phyloP scores from a whole-genome alignment of 2,329 filamentous ascomycete species.

The Penicillium sp. region DNA sequence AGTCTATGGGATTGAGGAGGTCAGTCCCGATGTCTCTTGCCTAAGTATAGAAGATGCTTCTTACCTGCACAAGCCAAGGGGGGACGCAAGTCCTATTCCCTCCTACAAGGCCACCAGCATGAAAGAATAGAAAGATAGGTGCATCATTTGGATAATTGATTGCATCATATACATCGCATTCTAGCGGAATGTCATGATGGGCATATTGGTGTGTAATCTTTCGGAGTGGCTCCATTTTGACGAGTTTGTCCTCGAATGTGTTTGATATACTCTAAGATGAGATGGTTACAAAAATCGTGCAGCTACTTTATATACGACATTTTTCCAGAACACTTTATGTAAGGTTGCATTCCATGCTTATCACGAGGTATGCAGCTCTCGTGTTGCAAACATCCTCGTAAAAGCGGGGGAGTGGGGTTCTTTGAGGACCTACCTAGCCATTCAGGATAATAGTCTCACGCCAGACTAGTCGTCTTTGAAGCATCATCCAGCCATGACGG shows the following conservation, averaged over 20 bases:
- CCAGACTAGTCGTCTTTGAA: background rate
- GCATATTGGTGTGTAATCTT: background rate
- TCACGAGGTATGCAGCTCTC: background rate
- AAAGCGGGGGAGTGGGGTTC: conserved; percentile 8
- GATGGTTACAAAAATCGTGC: background rate
- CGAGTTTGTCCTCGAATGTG: background rate
- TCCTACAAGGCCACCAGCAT: background rate
- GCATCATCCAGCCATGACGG: too few species aligned
- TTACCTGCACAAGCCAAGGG: conserved; percentile 8
- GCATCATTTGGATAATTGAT: background rate
- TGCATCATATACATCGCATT: conserved; percentile 4
- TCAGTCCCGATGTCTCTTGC: background rate
- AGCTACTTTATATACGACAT: background rate
- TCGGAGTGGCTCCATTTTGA: background rate
- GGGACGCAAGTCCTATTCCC: background rate
- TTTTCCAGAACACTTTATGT: background rate
- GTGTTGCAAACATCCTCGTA: background rate
- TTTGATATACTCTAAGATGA: background rate
- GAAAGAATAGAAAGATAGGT: conserved; percentile 5
- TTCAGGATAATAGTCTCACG: background rate
- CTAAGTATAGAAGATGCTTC: background rate
- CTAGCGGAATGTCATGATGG: background rate
- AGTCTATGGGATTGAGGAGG: background rate
- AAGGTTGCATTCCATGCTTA: background rate
- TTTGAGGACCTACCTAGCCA: background rate